Conservation (phyloP, 495 filamentous ascomycete genomes). For the Tuber microsphaerosporum region DNA sequence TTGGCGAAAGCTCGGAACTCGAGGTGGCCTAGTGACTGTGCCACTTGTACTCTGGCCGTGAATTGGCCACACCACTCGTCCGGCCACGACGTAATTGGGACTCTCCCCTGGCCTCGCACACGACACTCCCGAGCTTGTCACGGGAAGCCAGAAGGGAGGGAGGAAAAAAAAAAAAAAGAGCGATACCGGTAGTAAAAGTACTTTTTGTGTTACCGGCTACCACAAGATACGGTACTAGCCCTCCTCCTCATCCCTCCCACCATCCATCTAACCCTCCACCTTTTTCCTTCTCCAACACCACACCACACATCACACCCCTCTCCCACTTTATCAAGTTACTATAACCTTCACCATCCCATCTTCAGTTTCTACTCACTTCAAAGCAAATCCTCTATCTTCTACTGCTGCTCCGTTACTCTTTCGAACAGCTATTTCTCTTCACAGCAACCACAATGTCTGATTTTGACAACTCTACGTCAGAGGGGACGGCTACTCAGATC, state of each 20-base stretch:
- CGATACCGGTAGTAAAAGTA: background rate
- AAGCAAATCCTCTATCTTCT: slow-evolving; percentile 6
- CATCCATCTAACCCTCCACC: background rate
- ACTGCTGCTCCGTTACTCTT: slow-evolving; percentile 12
- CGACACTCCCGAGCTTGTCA: slow-evolving; percentile 15
- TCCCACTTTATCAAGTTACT: slow-evolving; percentile 10
- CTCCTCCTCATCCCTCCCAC: slow-evolving; percentile 22
- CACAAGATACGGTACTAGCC: slow-evolving; percentile 18
- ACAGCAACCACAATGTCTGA: slow-evolving; percentile 13
- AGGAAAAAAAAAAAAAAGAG: background rate
- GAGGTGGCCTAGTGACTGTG: slow-evolving; percentile 30
- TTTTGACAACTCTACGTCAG: slow-evolving; percentile 16
- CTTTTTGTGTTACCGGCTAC: background rate
- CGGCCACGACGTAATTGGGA: slow-evolving; percentile 33
- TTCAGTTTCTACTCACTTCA: slow-evolving; percentile 6
- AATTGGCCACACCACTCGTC: slow-evolving; percentile 5
- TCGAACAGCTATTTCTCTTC: background rate
- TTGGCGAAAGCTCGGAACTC: slow-evolving; percentile 16
- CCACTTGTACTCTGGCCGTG: slow-evolving; percentile 8
- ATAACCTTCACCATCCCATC: background rate
- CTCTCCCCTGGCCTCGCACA: slow-evolving; percentile 27
- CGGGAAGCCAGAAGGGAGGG: background rate
- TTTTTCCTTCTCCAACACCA: slow-evolving; percentile 28
- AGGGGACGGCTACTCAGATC: slow-evolving; percentile 24
- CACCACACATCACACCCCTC: slow-evolving; percentile 2